phyloP scores from a whole-genome alignment of 2,329 filamentous ascomycete species.

The Alternaria burnsii region DNA sequence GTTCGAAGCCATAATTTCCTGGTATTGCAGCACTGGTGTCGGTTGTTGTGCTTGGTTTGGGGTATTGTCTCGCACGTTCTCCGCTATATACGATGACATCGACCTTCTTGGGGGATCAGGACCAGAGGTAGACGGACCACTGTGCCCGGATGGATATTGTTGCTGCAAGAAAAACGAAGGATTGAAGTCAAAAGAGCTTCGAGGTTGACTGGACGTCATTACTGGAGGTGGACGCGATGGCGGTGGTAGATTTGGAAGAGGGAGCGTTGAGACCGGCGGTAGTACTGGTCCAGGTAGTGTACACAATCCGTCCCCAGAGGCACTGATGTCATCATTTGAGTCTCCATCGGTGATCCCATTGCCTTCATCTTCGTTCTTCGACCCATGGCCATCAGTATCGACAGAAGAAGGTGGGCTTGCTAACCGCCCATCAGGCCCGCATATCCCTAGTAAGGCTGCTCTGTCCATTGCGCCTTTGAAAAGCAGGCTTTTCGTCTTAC shows the following conservation, averaged over 20 bases:
- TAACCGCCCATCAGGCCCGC: not conserved
- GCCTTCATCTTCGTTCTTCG: not conserved
- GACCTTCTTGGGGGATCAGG: not conserved
- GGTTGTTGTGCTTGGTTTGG: constrained; percentile 16
- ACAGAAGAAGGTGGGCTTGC: not conserved
- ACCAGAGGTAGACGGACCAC: not conserved
- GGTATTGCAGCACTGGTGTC: constrained; percentile 12
- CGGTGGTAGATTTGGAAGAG: constrained; percentile 2
- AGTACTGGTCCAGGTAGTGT: not conserved
- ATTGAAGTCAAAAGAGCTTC: not conserved
- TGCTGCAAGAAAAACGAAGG: not conserved
- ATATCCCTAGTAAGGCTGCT: not conserved
- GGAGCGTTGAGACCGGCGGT: not conserved
- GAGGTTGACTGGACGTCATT: not conserved
- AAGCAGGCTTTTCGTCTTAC: constrained; percentile 30
- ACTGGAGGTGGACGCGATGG: not conserved
- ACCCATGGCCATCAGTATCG: not conserved
- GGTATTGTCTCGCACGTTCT: constrained; percentile 22
- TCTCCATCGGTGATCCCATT: constrained; percentile 10
- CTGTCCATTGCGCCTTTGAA: constrained; percentile 26
- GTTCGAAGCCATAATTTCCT: constrained; percentile 9
- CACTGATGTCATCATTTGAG: constrained; percentile 8
- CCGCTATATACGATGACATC: constrained; percentile 6
- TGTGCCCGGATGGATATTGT: not conserved
- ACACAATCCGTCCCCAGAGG: not conserved